These are phyloP conservation scores for Vitis hybrid DNA, from an alignment of 177 flowering plant genomes.

Conservation along the genomic window DNA sequence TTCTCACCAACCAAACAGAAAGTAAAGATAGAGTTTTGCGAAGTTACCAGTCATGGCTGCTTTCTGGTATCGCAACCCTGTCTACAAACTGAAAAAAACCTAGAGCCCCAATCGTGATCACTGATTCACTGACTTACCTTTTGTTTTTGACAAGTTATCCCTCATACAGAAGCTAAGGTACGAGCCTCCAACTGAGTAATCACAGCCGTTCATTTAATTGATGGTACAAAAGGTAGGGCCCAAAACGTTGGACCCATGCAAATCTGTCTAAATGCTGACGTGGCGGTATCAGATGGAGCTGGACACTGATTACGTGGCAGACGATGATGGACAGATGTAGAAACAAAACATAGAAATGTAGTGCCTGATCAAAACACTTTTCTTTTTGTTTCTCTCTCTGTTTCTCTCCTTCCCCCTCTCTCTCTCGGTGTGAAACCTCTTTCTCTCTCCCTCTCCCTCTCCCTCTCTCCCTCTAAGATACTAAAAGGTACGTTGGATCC, in stretches of 20 bases:
- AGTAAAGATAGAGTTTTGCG: neutral
- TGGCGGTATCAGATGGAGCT: neutral
- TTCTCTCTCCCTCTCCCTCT: constrained; percentile 10
- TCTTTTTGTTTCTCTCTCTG: neutral
- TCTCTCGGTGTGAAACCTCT: neutral
- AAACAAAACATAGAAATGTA: neutral
- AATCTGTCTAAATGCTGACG: neutral
- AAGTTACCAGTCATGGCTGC: constrained; percentile 20
- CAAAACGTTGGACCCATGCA: neutral
- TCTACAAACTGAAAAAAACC: neutral
- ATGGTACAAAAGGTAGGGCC: neutral
- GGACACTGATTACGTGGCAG: neutral
- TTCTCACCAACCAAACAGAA: neutral
- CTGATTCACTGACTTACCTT: neutral
- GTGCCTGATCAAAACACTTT: neutral
- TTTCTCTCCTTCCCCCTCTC: constrained; percentile 11
- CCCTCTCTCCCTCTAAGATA: constrained; percentile 14
- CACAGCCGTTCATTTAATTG: neutral
- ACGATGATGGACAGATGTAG: constrained; percentile 9
- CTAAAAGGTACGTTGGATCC: constrained; percentile 37
- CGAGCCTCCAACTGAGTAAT: neutral
- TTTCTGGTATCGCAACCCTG: neutral
- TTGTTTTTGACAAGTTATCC: neutral
- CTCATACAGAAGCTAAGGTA: constrained; percentile 7
- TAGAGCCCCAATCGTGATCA: neutral